phyloP scores from a whole-genome alignment of 257 asterid genomes.

The Eucommia ulmoides region DNA sequence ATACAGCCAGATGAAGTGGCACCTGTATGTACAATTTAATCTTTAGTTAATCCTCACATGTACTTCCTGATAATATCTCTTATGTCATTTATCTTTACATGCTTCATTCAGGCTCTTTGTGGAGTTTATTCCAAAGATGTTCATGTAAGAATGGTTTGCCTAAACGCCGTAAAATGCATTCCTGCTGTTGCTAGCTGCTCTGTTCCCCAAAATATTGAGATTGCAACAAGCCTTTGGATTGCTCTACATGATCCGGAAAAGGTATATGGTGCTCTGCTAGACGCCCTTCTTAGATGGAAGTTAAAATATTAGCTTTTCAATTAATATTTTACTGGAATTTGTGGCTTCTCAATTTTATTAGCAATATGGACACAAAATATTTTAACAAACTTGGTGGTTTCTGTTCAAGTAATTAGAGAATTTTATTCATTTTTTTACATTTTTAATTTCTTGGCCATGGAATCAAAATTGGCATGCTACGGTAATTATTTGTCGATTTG shows the following conservation, averaged over 20 bases:
- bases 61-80: conserved; percentile 5
- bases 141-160: conserved; percentile 93
- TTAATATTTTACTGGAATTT: too few relatives aligned
- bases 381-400: too few relatives aligned
- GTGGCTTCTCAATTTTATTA: too few relatives aligned
- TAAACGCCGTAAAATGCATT: conserved; percentile 88
- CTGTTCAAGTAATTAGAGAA: too few relatives aligned
- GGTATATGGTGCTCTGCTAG: too few relatives aligned
- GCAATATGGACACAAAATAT: too few relatives aligned
- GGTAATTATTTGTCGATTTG: too few relatives aligned
- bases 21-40: conserved; percentile 43
- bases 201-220: conserved; percentile 68
- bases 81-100: conserved; percentile 11
- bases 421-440: too few relatives aligned
- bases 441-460: too few relatives aligned
- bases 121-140: conserved; percentile 91
- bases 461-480: too few relatives aligned
- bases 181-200: conserved; percentile 84
- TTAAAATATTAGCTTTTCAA: too few relatives aligned
- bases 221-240: conserved; percentile 95
- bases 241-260: conserved; percentile 90
- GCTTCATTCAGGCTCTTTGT: conserved; percentile 52
- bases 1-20: conserved; percentile 89
- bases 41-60: conserved; percentile 11
- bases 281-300: too few relatives aligned